phyloP scores from a whole-genome alignment of 73 alveolate species.

The Paraurostyla sp. region DNA sequence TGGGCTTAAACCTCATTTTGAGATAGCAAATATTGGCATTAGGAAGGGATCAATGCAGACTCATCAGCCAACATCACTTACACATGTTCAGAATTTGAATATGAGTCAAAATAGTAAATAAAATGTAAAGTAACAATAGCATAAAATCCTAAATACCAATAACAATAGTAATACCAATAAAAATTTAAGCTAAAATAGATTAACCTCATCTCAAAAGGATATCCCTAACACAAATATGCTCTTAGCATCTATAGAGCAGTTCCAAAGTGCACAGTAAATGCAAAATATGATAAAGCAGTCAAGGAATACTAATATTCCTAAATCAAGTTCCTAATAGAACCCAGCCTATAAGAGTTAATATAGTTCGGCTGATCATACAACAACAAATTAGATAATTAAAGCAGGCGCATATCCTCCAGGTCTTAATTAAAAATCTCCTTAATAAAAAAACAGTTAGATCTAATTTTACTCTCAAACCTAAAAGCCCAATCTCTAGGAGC shows the following conservation, averaged over 20 bases:
- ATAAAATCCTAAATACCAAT: neutral
- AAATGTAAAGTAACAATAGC: too few species aligned
- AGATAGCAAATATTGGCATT: neutral
- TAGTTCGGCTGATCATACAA: constrained; percentile 4
- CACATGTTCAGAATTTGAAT: neutral
- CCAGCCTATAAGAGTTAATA: neutral
- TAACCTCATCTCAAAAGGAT: neutral
- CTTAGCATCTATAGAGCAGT: constrained; percentile 3
- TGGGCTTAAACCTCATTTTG: neutral
- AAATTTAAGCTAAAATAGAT: neutral
- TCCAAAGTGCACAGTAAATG: too few species aligned
- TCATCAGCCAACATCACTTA: neutral
- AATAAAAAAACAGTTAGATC: neutral
- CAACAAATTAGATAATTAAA: neutral
- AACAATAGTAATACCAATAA: neutral
- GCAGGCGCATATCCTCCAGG: neutral
- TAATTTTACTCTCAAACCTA: neutral
- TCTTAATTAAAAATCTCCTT: neutral
- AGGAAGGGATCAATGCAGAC: neutral
- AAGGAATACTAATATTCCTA: constrained; percentile 23
- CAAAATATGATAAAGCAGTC: neutral
- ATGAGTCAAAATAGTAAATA: too few species aligned
- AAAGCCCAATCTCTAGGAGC: neutral
- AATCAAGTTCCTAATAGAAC: constrained; percentile 18
- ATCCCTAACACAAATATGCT: neutral